These are phyloP conservation scores for Hortaea sp. DNA, from an alignment of 2,329 filamentous ascomycete genomes.

Conservation along the genomic window DNA sequence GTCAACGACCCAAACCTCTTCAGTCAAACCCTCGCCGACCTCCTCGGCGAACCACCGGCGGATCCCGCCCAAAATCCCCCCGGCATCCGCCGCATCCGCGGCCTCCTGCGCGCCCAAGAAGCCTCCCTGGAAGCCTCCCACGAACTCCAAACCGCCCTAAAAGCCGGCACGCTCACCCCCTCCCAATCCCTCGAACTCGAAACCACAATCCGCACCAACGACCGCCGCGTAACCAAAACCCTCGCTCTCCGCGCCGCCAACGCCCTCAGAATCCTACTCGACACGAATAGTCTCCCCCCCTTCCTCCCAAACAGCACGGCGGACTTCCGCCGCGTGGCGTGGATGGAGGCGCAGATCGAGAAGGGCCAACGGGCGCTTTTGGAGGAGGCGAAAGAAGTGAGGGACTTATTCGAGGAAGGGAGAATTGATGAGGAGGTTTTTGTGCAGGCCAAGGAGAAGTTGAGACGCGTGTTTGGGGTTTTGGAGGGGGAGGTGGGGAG, in stretches of 20 bases:
- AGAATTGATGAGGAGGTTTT: slow-evolving; percentile 10
- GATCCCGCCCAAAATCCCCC: not conserved
- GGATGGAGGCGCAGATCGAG: slow-evolving; percentile 19
- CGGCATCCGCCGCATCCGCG: slow-evolving; percentile 6
- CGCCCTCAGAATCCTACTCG: not conserved
- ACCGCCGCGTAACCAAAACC: slow-evolving; percentile 10
- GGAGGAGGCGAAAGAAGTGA: slow-evolving; percentile 13
- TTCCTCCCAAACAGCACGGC: not conserved
- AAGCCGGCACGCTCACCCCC: slow-evolving; percentile 3
- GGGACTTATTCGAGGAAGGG: slow-evolving; percentile 7
- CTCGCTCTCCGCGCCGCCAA: slow-evolving; percentile 17
- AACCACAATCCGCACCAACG: slow-evolving; percentile 2
- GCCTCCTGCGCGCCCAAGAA: slow-evolving; percentile 6
- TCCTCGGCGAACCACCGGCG: slow-evolving; percentile 4
- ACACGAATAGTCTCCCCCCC: too few species aligned
- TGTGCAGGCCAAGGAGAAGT: slow-evolving; percentile 6
- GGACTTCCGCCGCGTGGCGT: slow-evolving; percentile 19
- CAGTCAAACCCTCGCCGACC: slow-evolving; percentile 1
- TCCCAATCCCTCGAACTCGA: slow-evolving; percentile 5
- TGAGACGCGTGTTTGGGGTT: slow-evolving; percentile 11
- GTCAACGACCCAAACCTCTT: not conserved
- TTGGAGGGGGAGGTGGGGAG: slow-evolving; percentile 15
- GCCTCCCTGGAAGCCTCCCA: slow-evolving; percentile 2
- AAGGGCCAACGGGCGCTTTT: slow-evolving; percentile 15
- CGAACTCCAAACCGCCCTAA: slow-evolving; percentile 3